These are phyloP conservation scores for Penicillium digitatum DNA, from an alignment of 2,329 filamentous ascomycete species.

Conservation along the genomic window DNA sequence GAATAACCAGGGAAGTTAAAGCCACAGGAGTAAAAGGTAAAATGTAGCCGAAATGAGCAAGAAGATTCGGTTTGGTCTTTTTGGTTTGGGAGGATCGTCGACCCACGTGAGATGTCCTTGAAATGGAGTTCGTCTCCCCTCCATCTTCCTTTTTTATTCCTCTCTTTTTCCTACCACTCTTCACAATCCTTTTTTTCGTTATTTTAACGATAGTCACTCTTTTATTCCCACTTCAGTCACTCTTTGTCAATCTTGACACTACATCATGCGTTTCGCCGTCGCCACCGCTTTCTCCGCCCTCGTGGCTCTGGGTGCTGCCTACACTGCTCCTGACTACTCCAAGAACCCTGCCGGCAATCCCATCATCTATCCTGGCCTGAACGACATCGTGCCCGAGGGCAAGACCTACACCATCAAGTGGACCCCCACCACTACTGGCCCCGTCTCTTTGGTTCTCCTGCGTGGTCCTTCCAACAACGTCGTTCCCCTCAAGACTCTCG, in stretches of 20 bases:
- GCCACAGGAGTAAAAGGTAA: not conserved
- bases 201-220: conserved; percentile 10
- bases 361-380: conserved; percentile 50
- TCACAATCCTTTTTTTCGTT: conserved; percentile 17
- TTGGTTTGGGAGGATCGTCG: not conserved
- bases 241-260: conserved; percentile 20
- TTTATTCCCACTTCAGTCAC: conserved; percentile 25
- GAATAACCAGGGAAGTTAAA: not conserved
- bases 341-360: conserved; percentile 50
- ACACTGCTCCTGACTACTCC: conserved; percentile 37
- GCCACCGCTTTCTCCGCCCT: conserved; percentile 37
- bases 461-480: conserved; percentile 57
- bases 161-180: conserved; percentile 24
- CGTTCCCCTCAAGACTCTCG: conserved; percentile 49
- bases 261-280: conserved; percentile 41
- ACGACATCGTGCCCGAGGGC: conserved; percentile 54
- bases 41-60: not conserved
- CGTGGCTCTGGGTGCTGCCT: conserved; percentile 37
- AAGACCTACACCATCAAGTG: conserved; percentile 57
- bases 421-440: conserved; percentile 40
- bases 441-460: conserved; percentile 57
- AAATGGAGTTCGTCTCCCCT: conserved; percentile 15
- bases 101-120: not conserved
- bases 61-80: not conserved
- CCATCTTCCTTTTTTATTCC: conserved; percentile 2